phyloP scores from a whole-genome alignment of 805 yeast species.

The Schizosaccharomyces lindneri region DNA sequence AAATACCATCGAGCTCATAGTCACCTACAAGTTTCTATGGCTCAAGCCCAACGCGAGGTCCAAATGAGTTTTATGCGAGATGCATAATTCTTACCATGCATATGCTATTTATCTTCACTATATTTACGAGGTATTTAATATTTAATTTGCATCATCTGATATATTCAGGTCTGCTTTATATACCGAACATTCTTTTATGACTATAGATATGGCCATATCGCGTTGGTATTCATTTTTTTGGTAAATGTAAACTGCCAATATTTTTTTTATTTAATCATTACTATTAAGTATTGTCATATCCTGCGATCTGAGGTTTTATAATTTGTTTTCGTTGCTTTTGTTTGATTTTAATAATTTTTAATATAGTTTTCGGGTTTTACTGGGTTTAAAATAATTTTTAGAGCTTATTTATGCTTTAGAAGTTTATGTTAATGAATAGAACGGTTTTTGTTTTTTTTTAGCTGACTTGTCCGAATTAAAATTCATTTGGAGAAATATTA shows the following conservation, averaged over 20 bases:
- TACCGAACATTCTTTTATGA: no score
- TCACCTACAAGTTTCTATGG: slow-evolving; percentile 1
- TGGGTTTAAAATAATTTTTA: background rate
- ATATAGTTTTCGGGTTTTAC: background rate
- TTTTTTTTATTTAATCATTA: background rate
- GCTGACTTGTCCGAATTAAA: no score
- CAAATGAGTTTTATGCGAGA: background rate
- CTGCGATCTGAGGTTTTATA: background rate
- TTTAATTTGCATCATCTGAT: no score
- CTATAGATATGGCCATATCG: no score
- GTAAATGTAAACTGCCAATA: background rate
- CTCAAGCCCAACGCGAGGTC: slow-evolving; percentile 2
- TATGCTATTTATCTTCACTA: no score
- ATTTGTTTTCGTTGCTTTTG: background rate
- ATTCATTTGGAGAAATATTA: no score
- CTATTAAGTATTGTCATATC: background rate
- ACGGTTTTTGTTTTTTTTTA: no score
- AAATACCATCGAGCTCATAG: slow-evolving; percentile 95
- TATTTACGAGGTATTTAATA: no score
- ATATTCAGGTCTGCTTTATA: no score
- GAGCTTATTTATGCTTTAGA: background rate
- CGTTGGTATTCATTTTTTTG: no score
- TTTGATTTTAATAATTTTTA: background rate
- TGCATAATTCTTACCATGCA: background rate
- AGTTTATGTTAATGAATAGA: no score